phyloP scores from a whole-genome alignment of 768 basidiomycete genomes.

The Panaeolus cyanescens region DNA sequence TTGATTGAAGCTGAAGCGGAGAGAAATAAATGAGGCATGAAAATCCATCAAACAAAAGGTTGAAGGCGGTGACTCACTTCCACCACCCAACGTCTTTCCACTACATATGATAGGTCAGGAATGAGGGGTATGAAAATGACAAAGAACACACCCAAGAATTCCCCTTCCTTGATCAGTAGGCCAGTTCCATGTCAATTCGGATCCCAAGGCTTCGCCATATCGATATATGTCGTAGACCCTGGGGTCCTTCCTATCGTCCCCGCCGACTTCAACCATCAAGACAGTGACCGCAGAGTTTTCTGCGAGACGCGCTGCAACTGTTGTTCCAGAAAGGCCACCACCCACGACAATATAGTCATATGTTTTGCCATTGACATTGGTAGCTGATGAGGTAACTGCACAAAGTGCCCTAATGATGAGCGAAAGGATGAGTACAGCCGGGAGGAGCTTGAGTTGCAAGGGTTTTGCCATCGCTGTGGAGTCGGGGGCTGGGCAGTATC shows the following conservation, averaged over 20 bases:
- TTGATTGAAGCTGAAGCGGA: conserved; percentile 42
- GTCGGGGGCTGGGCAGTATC: background rate
- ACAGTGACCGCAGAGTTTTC: conserved; percentile 45
- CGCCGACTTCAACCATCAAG: conserved; percentile 53
- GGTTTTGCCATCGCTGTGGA: background rate
- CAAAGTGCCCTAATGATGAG: background rate
- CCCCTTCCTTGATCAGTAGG: conserved; percentile 41
- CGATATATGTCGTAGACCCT: conserved; percentile 48
- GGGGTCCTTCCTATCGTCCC: conserved; percentile 44
- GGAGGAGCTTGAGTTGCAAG: background rate
- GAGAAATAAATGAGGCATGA: background rate
- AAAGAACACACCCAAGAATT: conserved; percentile 42
- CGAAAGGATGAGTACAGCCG: background rate
- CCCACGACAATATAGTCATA: conserved; percentile 49
- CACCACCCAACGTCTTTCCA: conserved; percentile 48
- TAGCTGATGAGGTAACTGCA: conserved; percentile 30
- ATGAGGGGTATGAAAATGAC: background rate
- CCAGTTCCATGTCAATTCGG: conserved; percentile 48
- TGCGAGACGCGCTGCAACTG: conserved; percentile 49
- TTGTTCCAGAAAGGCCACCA: conserved; percentile 46
- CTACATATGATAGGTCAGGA: conserved; percentile 19
- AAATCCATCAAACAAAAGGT: background rate
- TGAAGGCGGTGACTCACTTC: conserved; percentile 24
- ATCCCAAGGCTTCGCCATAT: conserved; percentile 42
- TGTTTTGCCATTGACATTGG: conserved; percentile 33